Evolutionary conservation across 2,329 filamentous ascomycete species (phyloP).

Genomic region (Phialophora verrucosa): DNA sequence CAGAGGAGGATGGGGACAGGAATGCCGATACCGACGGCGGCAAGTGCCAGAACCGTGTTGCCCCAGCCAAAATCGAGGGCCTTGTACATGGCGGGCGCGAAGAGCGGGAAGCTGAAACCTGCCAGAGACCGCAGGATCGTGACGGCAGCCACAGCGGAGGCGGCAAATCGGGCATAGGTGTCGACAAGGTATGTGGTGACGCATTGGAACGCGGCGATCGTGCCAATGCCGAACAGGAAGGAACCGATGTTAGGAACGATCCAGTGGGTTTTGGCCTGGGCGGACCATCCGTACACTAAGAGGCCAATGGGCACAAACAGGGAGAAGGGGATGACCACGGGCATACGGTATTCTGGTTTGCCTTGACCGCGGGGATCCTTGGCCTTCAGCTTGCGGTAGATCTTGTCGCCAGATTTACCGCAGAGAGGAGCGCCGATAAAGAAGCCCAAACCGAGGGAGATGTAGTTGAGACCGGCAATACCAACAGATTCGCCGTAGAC

Average conservation of each 20-base stretch:
- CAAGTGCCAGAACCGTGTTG: constrained; percentile 54
- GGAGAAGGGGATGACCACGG: constrained; percentile 59
- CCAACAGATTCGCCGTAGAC: constrained; percentile 59
- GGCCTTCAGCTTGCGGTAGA: constrained; percentile 45
- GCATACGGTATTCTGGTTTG: constrained; percentile 62
- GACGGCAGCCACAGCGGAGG: constrained; percentile 55
- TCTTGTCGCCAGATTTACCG: constrained; percentile 52
- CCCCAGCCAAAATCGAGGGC: constrained; percentile 48
- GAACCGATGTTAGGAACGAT: constrained; percentile 56
- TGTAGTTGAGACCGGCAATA: constrained; percentile 65
- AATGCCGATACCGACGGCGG: constrained; percentile 48
- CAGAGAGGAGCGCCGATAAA: constrained; percentile 58
- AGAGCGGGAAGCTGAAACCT: constrained; percentile 59
- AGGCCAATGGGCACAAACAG: constrained; percentile 56
- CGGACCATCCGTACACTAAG: constrained; percentile 59
- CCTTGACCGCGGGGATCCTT: constrained; percentile 38
- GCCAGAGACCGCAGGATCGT: constrained; percentile 55
- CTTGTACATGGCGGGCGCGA: constrained; percentile 52
- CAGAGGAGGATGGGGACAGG: constrained; percentile 55
- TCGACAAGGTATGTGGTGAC: constrained; percentile 47
- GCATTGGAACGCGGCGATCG: constrained; percentile 40
- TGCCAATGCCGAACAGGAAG: constrained; percentile 51
- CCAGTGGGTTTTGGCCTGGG: constrained; percentile 53
- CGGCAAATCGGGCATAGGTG: constrained; percentile 55
- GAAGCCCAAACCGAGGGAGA: constrained; percentile 65